phyloP scores from a whole-genome alignment of 164 flowering plant genomes.

The Taxillus chinensis region DNA sequence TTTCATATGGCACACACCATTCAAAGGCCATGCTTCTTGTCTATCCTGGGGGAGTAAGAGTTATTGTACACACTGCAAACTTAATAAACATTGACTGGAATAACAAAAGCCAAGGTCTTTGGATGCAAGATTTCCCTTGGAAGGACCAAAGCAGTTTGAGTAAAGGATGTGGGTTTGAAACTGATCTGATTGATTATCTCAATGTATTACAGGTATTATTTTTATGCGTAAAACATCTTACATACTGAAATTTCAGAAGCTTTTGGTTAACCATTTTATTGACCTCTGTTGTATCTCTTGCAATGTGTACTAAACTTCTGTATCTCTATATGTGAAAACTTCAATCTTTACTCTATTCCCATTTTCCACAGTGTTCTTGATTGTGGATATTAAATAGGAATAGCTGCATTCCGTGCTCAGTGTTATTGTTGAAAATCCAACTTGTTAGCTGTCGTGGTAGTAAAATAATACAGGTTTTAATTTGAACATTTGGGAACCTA shows the following conservation, averaged over 20 bases:
- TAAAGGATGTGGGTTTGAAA: slow-evolving; percentile 63
- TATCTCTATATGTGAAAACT: too few relatives aligned
- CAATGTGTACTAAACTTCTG: neutral
- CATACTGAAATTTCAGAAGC: neutral
- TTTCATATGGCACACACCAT: slow-evolving; percentile 96
- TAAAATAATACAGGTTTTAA: too few relatives aligned
- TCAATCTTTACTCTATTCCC: too few relatives aligned
- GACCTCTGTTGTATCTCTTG: neutral
- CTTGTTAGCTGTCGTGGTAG: too few relatives aligned
- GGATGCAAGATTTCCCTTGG: slow-evolving; percentile 99
- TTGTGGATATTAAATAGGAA: too few relatives aligned
- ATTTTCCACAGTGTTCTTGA: too few relatives aligned
- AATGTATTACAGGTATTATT: slow-evolving; percentile 58
- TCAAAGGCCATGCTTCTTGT: slow-evolving; percentile 98
- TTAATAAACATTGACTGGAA: slow-evolving; percentile 96
- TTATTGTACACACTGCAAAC: slow-evolving; percentile 91
- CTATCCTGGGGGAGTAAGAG: slow-evolving; percentile 78
- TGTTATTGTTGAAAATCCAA: too few relatives aligned
- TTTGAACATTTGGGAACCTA: too few relatives aligned
- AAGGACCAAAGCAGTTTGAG: slow-evolving; percentile 41
- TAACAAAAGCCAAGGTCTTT: slow-evolving; percentile 95
- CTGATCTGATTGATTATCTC: slow-evolving; percentile 82
- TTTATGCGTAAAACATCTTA: neutral
- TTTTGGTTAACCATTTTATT: neutral
- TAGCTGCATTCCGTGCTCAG: too few relatives aligned